Conservation (phyloP, 768 basidiomycete species). For the Tricholoma hemisulphureum region DNA sequence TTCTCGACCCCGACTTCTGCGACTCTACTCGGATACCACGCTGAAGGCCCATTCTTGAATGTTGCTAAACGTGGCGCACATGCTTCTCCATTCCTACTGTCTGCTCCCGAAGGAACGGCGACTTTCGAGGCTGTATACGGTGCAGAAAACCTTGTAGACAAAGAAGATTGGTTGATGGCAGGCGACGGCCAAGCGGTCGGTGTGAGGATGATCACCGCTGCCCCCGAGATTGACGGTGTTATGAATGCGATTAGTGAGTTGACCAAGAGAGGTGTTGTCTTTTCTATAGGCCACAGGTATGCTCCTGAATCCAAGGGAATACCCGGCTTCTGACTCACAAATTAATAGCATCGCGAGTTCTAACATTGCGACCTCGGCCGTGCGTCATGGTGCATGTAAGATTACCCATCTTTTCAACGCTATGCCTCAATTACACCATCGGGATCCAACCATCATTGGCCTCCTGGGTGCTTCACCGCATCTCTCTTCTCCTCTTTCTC, state of each 20-base stretch:
- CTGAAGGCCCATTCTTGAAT: constrained; percentile 87
- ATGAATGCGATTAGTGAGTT: constrained; percentile 65
- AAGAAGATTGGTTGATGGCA: constrained; percentile 67
- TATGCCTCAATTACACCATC: constrained; percentile 87
- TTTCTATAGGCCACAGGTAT: constrained; percentile 90
- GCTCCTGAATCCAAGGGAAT: neutral
- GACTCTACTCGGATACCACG: constrained; percentile 84
- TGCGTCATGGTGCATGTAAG: constrained; percentile 72
- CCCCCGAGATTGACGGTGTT: constrained; percentile 84
- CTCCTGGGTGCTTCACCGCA: constrained; percentile 77
- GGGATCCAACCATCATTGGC: constrained; percentile 90
- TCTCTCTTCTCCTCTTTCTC: constrained; percentile 42
- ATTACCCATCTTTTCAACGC: constrained; percentile 94
- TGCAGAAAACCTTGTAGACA: constrained; percentile 55
- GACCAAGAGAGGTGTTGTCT: constrained; percentile 62
- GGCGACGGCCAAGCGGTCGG: constrained; percentile 47
- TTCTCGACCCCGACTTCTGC: constrained; percentile 64
- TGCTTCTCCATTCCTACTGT: constrained; percentile 59
- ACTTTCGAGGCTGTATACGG: constrained; percentile 79
- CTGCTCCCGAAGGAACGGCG: constrained; percentile 60
- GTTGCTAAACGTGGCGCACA: constrained; percentile 84
- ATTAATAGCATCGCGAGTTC: constrained; percentile 66
- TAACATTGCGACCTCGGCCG: constrained; percentile 66
- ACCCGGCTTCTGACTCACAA: constrained; percentile 5
- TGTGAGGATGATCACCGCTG: constrained; percentile 80